Evolutionary conservation across 1,284 basidiomycete genomes (phyloP), one percentile per base, ranked within the genome.

Genomic region (Fomitopsis betulina): DNA sequence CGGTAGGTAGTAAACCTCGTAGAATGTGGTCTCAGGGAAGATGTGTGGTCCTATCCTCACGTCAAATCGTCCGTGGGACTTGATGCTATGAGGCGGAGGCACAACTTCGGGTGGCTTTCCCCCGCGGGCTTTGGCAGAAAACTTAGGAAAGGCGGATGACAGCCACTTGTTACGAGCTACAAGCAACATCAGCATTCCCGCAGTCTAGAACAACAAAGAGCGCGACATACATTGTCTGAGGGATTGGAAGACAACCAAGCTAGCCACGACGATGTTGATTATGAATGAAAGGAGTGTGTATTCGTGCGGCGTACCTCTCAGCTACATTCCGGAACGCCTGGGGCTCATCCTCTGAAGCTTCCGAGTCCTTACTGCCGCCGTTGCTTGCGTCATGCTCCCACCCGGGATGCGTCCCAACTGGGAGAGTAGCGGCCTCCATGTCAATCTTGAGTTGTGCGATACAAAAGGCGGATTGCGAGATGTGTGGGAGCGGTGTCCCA

Each of bases 91-190:
- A 0, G 85, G 82, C 3, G 85, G 84, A 54, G 84, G 82, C 32
- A 75, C 68, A 50, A 78, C 71, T 43, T 83, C 80, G 4, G 75
- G 68, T 19, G 76, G 73, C 60, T 82, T 84, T 53, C 77, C 78
- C 35, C 79, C 80, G 40, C 83, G 79, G 38, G 78, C 70, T 64
- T 82, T 85, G 55, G 79, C 79, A 6, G 85, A 86, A 66, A 91
- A 91, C 66, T 82, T 87, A n/a, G 85, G 83, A 60, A 92, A 88
- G 32, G 79, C 79, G n/a, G 76, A 77, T 37, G 77, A 75, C 10
- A 90, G 71, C 86, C 86, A 89, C 69, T 77, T 80, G 32, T 86
- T 82, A 43, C 89, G 80, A 50, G 89, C 88, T 91, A 32, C 32
- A 42, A 10, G 62, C 60, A 39, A 55, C 40, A 52, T 54, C 53